Base-by-base conservation (phyloP, 345 rosid species). In the Salix viminalis region DNA sequence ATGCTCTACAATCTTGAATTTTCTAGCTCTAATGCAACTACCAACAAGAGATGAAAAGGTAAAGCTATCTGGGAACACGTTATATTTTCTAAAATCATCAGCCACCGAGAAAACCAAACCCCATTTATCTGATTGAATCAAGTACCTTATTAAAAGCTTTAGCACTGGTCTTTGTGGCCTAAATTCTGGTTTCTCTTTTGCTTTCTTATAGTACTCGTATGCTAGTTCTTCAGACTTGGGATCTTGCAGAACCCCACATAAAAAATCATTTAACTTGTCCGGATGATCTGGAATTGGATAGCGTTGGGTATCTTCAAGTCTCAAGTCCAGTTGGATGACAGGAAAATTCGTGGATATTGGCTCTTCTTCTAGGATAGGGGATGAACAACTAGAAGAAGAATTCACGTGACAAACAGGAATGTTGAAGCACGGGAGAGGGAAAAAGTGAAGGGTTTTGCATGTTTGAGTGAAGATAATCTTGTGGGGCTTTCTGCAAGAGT, bases 101-200 rank as follows among this genome's bases (percentile, higher is more conserved):
- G 86, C 84, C 26, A 94, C 85, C 0, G 78, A 80, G 72, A 84
- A 65, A 69, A 92, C 78, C 72, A 70, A 84, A 76, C 80, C 91
- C 98, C 96, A 94, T 36, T 82, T 90, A 84, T 85, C 87, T 58
- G 86, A 80, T 24, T 69, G 75, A 11, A 88, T 77, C 87, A 91
- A 81, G 84, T 90, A 85, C 87, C 88, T 89, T 80, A 87, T 78
- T 0, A 92, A 80, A 81, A 84, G 88, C 78, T 83, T 86, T 42
- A 92, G 21, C 48, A 87, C 84, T 12, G 82, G 19, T 32, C 77
- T 84, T 15, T 80, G 83, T 54, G 90, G 96, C 80, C 72, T 85
- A 71, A 92, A 83, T 32, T 85, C 88, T 3, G 87, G 77, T 70
- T 62, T 82, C 67, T 85, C 85, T 78, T 87, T 90, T 18, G 90